Conservation (phyloP, 202 grass and related monocot genomes). For the Digitaria exilis region DNA sequence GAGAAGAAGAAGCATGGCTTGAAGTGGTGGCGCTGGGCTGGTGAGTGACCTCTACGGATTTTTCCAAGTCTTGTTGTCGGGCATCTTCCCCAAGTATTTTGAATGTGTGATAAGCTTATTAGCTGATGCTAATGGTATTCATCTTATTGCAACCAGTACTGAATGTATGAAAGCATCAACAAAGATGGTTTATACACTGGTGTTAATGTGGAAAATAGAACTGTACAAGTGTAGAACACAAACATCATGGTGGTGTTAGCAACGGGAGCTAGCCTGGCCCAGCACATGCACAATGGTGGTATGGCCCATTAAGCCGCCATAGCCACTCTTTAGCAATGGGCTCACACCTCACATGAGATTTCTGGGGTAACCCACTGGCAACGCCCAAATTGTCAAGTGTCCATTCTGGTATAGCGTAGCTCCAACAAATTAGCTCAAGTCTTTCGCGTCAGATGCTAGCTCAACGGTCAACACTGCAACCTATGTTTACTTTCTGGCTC, state of each 20-base stretch:
- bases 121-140: background rate
- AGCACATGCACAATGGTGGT: background rate
- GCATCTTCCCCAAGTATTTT: background rate
- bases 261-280: too few relatives aligned
- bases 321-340: too few relatives aligned
- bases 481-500: too few relatives aligned
- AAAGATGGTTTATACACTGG: background rate
- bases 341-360: too few relatives aligned
- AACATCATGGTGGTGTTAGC: too few relatives aligned
- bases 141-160: background rate
- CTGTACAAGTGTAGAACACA: too few relatives aligned
- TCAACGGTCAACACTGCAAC: too few relatives aligned
- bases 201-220: too few relatives aligned
- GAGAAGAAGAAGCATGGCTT: slow-evolving; percentile 41
- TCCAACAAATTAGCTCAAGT: too few relatives aligned
- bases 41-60: background rate
- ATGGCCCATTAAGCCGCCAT: background rate
- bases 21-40: background rate
- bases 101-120: background rate
- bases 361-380: too few relatives aligned
- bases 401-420: too few relatives aligned
- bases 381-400: background rate
- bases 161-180: background rate
- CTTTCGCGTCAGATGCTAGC: too few relatives aligned
- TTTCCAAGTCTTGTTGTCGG: background rate